A percentile compares a stretch with the other conserved stretches of the same genome.
Conservation (phyloP, 129 eudicot species). For the Escallonia herrerae region DNA sequence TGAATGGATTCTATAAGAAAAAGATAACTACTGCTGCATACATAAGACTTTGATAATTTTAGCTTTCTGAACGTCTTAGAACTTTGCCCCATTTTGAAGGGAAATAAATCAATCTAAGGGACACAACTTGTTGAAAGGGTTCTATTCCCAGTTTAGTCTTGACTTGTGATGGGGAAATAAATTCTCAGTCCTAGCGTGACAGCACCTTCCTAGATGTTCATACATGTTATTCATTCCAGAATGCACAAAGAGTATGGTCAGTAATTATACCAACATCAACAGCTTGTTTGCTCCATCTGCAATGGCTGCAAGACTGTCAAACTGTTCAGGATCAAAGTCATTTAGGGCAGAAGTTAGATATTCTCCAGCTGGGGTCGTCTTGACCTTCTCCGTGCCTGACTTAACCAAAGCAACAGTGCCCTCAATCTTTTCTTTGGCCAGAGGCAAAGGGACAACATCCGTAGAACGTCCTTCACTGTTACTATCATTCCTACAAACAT, state of each 20-base stretch:
- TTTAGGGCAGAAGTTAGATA: conserved; percentile 92
- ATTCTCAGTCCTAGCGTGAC: neutral
- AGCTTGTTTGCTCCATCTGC: conserved; percentile 98
- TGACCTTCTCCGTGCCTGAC: conserved; percentile 56
- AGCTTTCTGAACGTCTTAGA: no score
- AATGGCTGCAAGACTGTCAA: conserved; percentile 91
- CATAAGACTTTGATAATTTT: no score
- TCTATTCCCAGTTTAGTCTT: neutral
- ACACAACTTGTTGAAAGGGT: neutral
- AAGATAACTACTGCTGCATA: no score
- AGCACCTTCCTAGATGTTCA: neutral
- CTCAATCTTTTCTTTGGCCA: conserved; percentile 49
- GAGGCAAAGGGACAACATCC: conserved; percentile 38
- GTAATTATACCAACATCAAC: conserved; percentile 75
- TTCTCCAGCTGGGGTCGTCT: conserved; percentile 97
- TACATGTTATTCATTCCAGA: neutral
- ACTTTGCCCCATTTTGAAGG: no score
- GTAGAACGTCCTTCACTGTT: conserved; percentile 42
- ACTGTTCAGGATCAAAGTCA: conserved; percentile 89
- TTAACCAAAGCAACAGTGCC: conserved; percentile 74
- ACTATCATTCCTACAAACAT: conserved; percentile 28
- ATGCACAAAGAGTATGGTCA: neutral
- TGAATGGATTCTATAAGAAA: no score
- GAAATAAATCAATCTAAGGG: neutral
- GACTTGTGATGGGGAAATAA: neutral